A percentile compares a stretch with the other conserved stretches of the same genome.
These are phyloP conservation scores for Sphaerulina musiva DNA, from an alignment of 2,329 filamentous ascomycete genomes.

Conservation along the genomic window DNA sequence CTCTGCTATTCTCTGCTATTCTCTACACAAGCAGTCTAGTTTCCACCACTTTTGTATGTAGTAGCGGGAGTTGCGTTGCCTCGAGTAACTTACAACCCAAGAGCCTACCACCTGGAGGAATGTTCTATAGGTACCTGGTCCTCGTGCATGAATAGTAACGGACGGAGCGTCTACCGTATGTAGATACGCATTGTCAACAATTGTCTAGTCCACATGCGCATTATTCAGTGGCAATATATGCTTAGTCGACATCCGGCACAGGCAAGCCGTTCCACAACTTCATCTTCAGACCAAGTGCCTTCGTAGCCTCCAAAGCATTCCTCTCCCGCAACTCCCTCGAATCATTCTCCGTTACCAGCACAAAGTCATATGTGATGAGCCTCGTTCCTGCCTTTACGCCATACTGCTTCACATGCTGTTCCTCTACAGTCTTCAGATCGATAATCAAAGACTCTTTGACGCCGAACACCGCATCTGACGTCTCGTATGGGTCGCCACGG, in stretches of 20 bases:
- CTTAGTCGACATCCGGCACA: conserved; percentile 60
- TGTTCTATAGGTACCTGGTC: too few species aligned
- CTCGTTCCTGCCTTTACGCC: conserved; percentile 57
- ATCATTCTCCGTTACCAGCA: conserved; percentile 66
- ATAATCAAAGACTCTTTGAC: conserved; percentile 76
- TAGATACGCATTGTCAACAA: too few species aligned
- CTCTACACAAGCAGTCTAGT: too few species aligned
- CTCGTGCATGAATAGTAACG: too few species aligned
- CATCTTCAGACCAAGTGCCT: conserved; percentile 59
- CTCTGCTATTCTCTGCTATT: too few species aligned
- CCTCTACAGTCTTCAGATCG: conserved; percentile 51
- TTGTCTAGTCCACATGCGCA: too few species aligned
- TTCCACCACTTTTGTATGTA: too few species aligned
- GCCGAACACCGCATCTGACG: conserved; percentile 77
- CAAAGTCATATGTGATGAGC: conserved; percentile 59
- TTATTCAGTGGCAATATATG: too few species aligned
- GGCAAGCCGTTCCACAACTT: conserved; percentile 71
- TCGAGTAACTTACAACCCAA: too few species aligned
- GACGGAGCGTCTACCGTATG: too few species aligned
- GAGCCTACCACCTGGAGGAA: too few species aligned
- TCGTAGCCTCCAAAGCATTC: conserved; percentile 61
- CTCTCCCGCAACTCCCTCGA: conserved; percentile 59
- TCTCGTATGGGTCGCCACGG: conserved; percentile 72
- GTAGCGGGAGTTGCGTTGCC: too few species aligned
- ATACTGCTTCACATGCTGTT: conserved; percentile 53